Percentiles rank a stretch among this genome's conserved stretches.
Conservation (phyloP, 2,329 filamentous ascomycete genomes). For the Conoideocrella luteorostrata region DNA sequence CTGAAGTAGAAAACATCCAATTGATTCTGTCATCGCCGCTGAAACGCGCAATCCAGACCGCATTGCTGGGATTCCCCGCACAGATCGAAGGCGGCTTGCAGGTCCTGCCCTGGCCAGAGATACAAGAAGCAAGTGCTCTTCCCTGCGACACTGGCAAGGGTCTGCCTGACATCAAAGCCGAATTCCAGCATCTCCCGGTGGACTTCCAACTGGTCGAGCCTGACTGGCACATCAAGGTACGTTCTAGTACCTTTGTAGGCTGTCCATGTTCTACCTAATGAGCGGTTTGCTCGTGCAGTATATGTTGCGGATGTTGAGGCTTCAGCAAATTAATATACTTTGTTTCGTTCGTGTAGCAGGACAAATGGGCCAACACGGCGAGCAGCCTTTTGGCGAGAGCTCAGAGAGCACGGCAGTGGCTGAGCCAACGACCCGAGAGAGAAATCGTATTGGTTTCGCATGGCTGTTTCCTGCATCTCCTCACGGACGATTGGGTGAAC, state of each 20-base stretch:
- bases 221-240: too few species aligned
- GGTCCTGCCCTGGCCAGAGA: constrained; percentile 55
- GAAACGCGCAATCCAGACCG: constrained; percentile 74
- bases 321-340: too few species aligned
- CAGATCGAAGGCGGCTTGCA: constrained; percentile 41
- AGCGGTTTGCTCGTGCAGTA: too few species aligned
- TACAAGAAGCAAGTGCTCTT: constrained; percentile 70
- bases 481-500: constrained; percentile 75
- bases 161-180: constrained; percentile 44
- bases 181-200: constrained; percentile 55
- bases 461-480: constrained; percentile 76
- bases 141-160: constrained; percentile 71
- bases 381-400: too few species aligned
- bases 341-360: too few species aligned
- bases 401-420: too few species aligned
- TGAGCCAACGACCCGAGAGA: constrained; percentile 44
- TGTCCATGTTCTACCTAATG: too few species aligned
- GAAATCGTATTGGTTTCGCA: constrained; percentile 75
- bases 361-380: too few species aligned
- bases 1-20: constrained; percentile 57
- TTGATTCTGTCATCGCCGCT: constrained; percentile 74
- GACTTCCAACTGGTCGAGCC: too few species aligned
- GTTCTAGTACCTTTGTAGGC: too few species aligned
- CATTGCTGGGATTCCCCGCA: constrained; percentile 65
- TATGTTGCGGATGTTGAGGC: too few species aligned